Evolutionary conservation across 2,329 filamentous ascomycete species (phyloP).

Genomic region (Cladorrhinum sp.): DNA sequence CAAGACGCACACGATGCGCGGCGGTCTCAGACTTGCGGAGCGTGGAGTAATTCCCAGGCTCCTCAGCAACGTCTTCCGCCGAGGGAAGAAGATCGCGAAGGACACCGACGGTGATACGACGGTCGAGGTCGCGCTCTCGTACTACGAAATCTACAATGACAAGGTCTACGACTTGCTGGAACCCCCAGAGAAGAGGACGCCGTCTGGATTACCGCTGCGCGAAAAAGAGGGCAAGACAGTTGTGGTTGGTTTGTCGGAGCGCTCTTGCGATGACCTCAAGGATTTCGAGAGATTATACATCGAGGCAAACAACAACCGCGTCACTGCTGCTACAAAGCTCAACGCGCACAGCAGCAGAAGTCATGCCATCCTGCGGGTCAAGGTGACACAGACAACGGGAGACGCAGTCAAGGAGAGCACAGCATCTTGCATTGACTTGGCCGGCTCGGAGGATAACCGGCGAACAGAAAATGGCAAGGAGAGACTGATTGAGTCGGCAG

Average conservation of each 20-base stretch:
- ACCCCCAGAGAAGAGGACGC: slow-evolving; percentile 78
- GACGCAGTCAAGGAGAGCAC: slow-evolving; percentile 72
- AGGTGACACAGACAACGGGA: slow-evolving; percentile 72
- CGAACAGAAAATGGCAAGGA: slow-evolving; percentile 92
- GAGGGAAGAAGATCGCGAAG: slow-evolving; percentile 80
- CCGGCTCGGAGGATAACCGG: slow-evolving; percentile 92
- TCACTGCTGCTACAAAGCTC: slow-evolving; percentile 86
- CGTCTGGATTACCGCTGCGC: slow-evolving; percentile 74
- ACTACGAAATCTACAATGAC: slow-evolving; percentile 97
- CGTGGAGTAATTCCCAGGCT: slow-evolving; percentile 84
- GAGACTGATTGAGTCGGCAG: slow-evolving; percentile 87
- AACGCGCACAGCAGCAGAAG: slow-evolving; percentile 88
- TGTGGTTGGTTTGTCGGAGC: slow-evolving; percentile 81
- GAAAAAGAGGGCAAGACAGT: slow-evolving; percentile 85
- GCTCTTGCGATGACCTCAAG: slow-evolving; percentile 76
- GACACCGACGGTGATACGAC: slow-evolving; percentile 68
- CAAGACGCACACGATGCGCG: slow-evolving; percentile 95
- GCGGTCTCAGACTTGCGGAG: slow-evolving; percentile 80
- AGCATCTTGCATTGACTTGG: slow-evolving; percentile 89
- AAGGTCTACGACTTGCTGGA: slow-evolving; percentile 91
- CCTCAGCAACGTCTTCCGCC: slow-evolving; percentile 79
- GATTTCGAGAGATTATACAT: slow-evolving; percentile 91
- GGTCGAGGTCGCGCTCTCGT: slow-evolving; percentile 75
- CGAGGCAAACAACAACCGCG: slow-evolving; percentile 85
- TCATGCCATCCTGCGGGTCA: slow-evolving; percentile 88